Evolutionary conservation across 768 basidiomycete species (phyloP), one percentile per base, ranked within the genome.

Genomic region (Leccinum uliginosum): DNA sequence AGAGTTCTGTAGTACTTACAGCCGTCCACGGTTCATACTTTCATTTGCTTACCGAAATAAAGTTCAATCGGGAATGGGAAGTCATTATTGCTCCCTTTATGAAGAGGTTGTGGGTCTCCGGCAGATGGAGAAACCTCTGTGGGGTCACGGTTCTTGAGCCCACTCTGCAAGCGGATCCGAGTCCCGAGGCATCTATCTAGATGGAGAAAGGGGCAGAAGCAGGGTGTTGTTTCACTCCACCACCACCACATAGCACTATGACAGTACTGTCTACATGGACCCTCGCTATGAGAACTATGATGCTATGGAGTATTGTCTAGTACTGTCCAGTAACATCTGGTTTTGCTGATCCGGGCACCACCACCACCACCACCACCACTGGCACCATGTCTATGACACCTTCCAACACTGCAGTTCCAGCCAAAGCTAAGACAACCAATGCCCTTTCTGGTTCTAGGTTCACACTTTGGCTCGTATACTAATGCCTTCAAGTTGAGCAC

Each of bases 401-500:
- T 12, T 57, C 53, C 1, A 64, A 58, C 35, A 50, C 60, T 10
- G 8, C 55, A 0, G 34, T 51, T 53, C 55, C 61, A 27, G 35
- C 56, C 29, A 54, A 60, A 32, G 21, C 19, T 2, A 58, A 30
- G 46, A 11, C 62, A 5, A 48, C 58, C 14, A 70, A 67, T 38
- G 71, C 75, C n/a, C 78, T 78, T 58, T 67, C 72, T 17, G 66
- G 70, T 14, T 64, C 71, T 8, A 56, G 66, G 66, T 4, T 76
- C 77, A 17, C 66, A 74, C 6, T 76, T 76, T 23, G 51, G 62
- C 24, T 68, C 67, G 21, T 73, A 68, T 50, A 62, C 71, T 6
- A 66, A 56, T 19, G 38, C 60, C 32, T 61, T 61, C 14, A 65
- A 63, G n/a, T n/a, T n/a, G n/a, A n/a, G n/a, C n/a, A n/a, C n/a